phyloP scores from a whole-genome alignment of 140 eudicot genomes.

The Oenanthe javanica region DNA sequence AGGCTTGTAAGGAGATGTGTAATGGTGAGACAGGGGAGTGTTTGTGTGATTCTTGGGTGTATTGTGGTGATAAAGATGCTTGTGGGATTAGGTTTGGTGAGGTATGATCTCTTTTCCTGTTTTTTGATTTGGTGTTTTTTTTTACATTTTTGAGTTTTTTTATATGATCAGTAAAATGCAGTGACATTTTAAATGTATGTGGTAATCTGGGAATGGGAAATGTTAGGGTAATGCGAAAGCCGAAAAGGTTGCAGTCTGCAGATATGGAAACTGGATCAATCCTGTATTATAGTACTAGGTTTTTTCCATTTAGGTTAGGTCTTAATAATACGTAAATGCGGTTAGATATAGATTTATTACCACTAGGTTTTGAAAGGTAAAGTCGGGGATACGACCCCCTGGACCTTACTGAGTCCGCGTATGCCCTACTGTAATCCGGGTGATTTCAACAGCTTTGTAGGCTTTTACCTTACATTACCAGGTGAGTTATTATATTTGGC shows the following conservation, averaged over 20 bases:
- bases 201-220: background rate
- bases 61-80: slow-evolving; percentile 39
- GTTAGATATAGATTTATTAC: no score
- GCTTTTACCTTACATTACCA: no score
- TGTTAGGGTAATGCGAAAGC: no score
- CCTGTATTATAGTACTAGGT: no score
- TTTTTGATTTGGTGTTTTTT: background rate
- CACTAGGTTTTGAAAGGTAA: no score
- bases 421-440: background rate
- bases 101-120: slow-evolving; percentile 23
- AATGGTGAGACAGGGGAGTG: slow-evolving; percentile 48
- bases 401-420: no score
- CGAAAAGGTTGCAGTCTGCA: no score
- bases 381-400: no score
- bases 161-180: background rate
- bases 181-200: background rate
- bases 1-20: slow-evolving; percentile 54
- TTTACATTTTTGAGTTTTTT: background rate
- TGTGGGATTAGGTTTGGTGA: slow-evolving; percentile 55
- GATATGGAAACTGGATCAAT: no score
- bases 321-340: no score
- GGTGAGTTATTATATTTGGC: background rate
- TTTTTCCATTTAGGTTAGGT: no score
- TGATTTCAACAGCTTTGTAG: no score
- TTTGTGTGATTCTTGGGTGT: slow-evolving; percentile 68